Conservation (phyloP, 1,284 basidiomycete genomes). For the Ustilago vetiveriae region DNA sequence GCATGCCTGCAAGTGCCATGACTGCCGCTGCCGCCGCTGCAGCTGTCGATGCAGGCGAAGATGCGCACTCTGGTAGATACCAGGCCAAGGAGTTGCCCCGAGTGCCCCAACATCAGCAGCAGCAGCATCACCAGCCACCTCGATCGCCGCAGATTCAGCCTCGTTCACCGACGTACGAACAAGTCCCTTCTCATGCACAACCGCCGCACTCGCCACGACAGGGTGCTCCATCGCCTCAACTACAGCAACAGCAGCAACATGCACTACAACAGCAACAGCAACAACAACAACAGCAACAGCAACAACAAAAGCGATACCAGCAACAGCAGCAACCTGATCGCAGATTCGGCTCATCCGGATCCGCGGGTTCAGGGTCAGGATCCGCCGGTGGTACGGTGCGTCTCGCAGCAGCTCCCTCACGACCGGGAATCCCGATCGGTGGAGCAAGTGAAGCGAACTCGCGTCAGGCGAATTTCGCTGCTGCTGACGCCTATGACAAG, state of each 20-base stretch:
- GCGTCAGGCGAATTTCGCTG: slow-evolving; percentile 26
- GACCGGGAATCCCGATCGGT: slow-evolving; percentile 39
- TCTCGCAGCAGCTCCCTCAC: slow-evolving; percentile 25
- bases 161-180: slow-evolving; percentile 20
- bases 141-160: slow-evolving; percentile 20
- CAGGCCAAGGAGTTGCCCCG: slow-evolving; percentile 41
- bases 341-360: slow-evolving; percentile 39
- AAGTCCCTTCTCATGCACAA: slow-evolving; percentile 15
- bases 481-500: slow-evolving; percentile 46
- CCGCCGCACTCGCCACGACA: slow-evolving; percentile 22
- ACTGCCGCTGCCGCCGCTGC: slow-evolving; percentile 43
- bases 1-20: slow-evolving; percentile 51
- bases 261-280: slow-evolving; percentile 17
- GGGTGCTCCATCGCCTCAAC: slow-evolving; percentile 11
- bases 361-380: slow-evolving; percentile 48
- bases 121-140: slow-evolving; percentile 7
- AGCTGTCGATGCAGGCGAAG: slow-evolving; percentile 26
- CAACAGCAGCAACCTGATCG: slow-evolving; percentile 24
- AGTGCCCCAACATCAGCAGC: slow-evolving; percentile 28
- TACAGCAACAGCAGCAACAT: slow-evolving; percentile 15
- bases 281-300: slow-evolving; percentile 14
- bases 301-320: slow-evolving; percentile 20
- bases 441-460: slow-evolving; percentile 8
- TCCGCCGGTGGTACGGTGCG: slow-evolving; percentile 56
- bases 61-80: slow-evolving; percentile 14